Evolutionary conservation across 179 eudicot genomes (phyloP).

Genomic region (Silene noctiflora): DNA sequence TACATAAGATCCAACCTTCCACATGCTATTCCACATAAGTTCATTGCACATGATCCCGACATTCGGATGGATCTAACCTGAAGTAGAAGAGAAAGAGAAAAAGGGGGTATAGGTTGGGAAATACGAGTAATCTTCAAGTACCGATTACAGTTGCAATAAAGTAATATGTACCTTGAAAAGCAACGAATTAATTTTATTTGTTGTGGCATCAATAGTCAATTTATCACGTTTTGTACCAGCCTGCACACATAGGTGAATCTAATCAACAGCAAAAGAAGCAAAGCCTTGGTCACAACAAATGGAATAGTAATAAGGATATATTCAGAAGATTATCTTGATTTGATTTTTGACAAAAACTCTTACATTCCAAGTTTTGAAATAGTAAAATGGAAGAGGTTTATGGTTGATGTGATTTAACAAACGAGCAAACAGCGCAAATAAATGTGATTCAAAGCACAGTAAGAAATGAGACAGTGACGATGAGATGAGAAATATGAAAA

Average conservation of each 20-base stretch:
- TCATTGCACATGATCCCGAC: slow-evolving; percentile 88
- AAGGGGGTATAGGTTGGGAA: neutral
- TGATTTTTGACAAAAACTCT: neutral
- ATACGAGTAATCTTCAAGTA: neutral
- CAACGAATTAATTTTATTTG: slow-evolving; percentile 61
- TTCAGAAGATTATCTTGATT: neutral
- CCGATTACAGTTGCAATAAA: neutral
- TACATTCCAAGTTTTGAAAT: neutral
- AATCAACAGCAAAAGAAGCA: slow-evolving; percentile 5
- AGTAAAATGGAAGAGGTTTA: neutral
- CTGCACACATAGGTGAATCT: slow-evolving; percentile 34
- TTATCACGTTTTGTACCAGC: slow-evolving; percentile 68
- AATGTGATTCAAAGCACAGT: no score
- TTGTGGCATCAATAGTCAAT: slow-evolving; percentile 60
- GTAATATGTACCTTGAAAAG: slow-evolving; percentile 58
- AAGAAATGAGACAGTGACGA: neutral
- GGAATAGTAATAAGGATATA: neutral
- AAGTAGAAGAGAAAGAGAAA: slow-evolving; percentile 10
- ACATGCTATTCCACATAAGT: slow-evolving; percentile 84
- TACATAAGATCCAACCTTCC: slow-evolving; percentile 78
- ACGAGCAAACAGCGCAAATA: no score
- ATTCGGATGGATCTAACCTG: slow-evolving; percentile 86
- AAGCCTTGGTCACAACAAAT: neutral
- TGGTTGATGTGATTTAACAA: no score
- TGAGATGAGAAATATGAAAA: neutral